phyloP scores from a whole-genome alignment of 2,329 filamentous ascomycete species.

The Teratosphaeria gauchensis region DNA sequence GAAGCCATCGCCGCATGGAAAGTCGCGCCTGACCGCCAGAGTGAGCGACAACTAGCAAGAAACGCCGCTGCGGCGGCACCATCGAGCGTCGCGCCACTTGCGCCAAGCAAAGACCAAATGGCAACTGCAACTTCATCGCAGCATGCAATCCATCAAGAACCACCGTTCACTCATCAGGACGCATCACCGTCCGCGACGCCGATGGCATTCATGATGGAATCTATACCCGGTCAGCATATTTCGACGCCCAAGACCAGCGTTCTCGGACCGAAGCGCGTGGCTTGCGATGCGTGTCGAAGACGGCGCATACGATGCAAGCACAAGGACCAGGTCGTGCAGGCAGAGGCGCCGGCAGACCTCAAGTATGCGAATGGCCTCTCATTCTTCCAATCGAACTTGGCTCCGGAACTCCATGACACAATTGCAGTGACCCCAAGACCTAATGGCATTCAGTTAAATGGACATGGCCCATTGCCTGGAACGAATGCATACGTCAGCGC shows the following conservation, averaged over 20 bases:
- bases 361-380: conserved; percentile 7
- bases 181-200: conserved; percentile 9
- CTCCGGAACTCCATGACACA: conserved; percentile 18
- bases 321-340: conserved; percentile 42
- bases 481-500: conserved; percentile 24
- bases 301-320: conserved; percentile 55
- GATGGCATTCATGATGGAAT: conserved; percentile 18
- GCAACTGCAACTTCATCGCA: conserved; percentile 9
- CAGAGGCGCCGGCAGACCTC: conserved; percentile 7
- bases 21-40: conserved; percentile 36
- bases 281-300: conserved; percentile 54
- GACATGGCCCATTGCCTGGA: conserved; percentile 14
- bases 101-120: conserved; percentile 5
- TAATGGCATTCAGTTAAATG: conserved; percentile 1
- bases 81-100: conserved; percentile 8
- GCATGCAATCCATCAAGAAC: conserved; percentile 22
- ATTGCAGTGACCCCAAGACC: conserved; percentile 12
- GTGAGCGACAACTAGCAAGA: conserved; percentile 28
- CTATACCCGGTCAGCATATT: conserved; percentile 26
- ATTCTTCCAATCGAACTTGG: conserved; percentile 8
- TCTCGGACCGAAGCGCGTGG: conserved; percentile 50
- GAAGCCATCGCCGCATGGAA: conserved; percentile 34
- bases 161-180: conserved; percentile 14
- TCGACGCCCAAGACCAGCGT: conserved; percentile 48
- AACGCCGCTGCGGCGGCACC: conserved; percentile 6